These are phyloP conservation scores for Penicillium waksmanii DNA, from an alignment of 495 filamentous ascomycete species.

Conservation along the genomic window DNA sequence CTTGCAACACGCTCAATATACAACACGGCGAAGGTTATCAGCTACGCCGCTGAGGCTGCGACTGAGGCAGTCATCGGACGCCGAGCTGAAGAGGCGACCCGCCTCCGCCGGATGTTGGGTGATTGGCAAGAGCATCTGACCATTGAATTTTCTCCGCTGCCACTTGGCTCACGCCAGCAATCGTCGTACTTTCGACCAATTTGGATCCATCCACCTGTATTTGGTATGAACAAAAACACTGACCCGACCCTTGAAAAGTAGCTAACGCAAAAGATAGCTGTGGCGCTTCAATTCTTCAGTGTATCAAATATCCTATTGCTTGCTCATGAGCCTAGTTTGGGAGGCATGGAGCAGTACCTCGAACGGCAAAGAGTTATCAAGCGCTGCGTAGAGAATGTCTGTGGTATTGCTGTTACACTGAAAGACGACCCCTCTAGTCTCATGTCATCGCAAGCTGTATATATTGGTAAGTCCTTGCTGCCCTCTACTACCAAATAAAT, in stretches of 20 bases:
- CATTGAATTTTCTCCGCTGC: constrained; percentile 30
- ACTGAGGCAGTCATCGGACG: constrained; percentile 10
- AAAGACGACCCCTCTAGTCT: constrained; percentile 28
- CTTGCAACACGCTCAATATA: constrained; percentile 21
- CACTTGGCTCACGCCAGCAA: not conserved
- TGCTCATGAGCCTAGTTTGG: constrained; percentile 26
- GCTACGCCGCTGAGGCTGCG: constrained; percentile 12
- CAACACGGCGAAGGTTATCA: constrained; percentile 23
- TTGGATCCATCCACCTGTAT: constrained; percentile 28
- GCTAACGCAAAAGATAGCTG: constrained; percentile 13
- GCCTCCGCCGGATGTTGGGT: constrained; percentile 23
- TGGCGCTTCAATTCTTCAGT: constrained; percentile 28
- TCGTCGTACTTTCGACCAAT: constrained; percentile 19
- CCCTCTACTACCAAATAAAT: not conserved
- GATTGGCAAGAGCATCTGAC: constrained; percentile 31
- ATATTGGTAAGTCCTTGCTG: constrained; percentile 17
- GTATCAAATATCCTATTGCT: constrained; percentile 25
- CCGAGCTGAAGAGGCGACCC: constrained; percentile 16
- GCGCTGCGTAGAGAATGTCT: constrained; percentile 25
- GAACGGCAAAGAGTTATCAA: constrained; percentile 22
- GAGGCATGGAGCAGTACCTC: constrained; percentile 19
- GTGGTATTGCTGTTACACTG: constrained; percentile 28
- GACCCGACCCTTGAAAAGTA: too few species aligned
- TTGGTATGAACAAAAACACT: constrained; percentile 16
- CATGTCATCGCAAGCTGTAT: constrained; percentile 36